Conservation (phyloP, 1,139 yeast genomes). For the Pichia sp. region DNA sequence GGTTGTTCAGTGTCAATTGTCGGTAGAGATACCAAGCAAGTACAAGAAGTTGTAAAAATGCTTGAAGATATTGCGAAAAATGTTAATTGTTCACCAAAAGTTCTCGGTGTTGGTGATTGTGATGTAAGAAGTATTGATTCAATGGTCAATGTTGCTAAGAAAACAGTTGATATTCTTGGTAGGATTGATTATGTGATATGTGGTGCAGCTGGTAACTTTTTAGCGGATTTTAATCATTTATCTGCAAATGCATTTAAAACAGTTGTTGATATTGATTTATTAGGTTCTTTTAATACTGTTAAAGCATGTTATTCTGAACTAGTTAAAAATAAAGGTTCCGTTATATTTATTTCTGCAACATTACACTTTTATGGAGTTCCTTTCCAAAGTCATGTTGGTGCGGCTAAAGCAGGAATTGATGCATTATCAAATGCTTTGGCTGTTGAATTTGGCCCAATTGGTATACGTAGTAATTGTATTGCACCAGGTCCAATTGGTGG, state of each 20-base stretch:
- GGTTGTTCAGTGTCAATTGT: slow-evolving; percentile 86
- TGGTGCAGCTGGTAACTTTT: slow-evolving; percentile 94
- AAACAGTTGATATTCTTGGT: slow-evolving; percentile 62
- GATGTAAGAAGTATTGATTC: slow-evolving; percentile 71
- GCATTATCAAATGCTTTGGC: slow-evolving; percentile 78
- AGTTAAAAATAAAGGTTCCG: slow-evolving; percentile 54
- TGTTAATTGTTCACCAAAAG: slow-evolving; percentile 31
- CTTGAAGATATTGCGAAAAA: slow-evolving; percentile 38
- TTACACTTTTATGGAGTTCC: slow-evolving; percentile 85
- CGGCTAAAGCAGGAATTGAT: slow-evolving; percentile 93
- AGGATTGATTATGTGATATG: slow-evolving; percentile 79
- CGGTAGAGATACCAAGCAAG: slow-evolving; percentile 66
- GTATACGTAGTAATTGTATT: slow-evolving; percentile 71
- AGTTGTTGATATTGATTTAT: slow-evolving; percentile 74
- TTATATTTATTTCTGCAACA: slow-evolving; percentile 81
- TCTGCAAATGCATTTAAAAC: slow-evolving; percentile 83
- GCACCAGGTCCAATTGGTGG: slow-evolving; percentile 85
- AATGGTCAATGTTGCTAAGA: slow-evolving; percentile 53
- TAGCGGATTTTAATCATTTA: slow-evolving; percentile 70
- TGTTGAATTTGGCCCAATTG: slow-evolving; percentile 83
- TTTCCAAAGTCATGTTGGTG: slow-evolving; percentile 79
- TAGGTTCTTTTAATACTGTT: slow-evolving; percentile 82
- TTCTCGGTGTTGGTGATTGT: slow-evolving; percentile 58
- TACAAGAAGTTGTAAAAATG: slow-evolving; percentile 63
- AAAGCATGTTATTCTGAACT: slow-evolving; percentile 72